These are phyloP conservation scores for Mycena belliarum DNA, from an alignment of 768 basidiomycete genomes.

Conservation along the genomic window DNA sequence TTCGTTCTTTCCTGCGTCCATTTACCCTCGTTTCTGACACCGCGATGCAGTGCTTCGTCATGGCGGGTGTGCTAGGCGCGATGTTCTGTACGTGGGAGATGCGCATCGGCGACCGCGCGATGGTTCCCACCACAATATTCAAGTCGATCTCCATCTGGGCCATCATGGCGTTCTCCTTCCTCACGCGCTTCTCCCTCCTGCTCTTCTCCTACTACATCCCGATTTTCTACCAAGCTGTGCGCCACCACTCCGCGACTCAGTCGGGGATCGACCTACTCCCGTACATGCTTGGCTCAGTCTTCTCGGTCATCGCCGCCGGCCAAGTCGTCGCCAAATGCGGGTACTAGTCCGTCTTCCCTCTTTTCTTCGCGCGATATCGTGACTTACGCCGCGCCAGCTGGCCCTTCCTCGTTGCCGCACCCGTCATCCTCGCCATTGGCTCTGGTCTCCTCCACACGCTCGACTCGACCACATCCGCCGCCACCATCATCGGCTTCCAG, in stretches of 20 bases:
- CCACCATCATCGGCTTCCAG: constrained; percentile 16
- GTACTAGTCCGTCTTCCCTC: constrained; percentile 2
- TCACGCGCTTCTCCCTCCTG: constrained; percentile 14
- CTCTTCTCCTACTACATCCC: constrained; percentile 23
- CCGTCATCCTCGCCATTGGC: constrained; percentile 17
- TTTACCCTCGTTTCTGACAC: too few relatives aligned
- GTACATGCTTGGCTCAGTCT: constrained; percentile 14
- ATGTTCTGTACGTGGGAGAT: constrained; percentile 18
- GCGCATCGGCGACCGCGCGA: constrained; percentile 13
- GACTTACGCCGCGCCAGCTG: neutral
- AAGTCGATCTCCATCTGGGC: constrained; percentile 9
- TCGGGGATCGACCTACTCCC: constrained; percentile 24
- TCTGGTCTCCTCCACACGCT: constrained; percentile 16
- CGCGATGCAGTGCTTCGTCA: constrained; percentile 19
- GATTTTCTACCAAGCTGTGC: constrained; percentile 21
- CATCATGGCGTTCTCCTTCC: constrained; percentile 7
- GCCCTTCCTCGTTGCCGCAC: constrained; percentile 7
- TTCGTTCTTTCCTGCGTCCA: too few relatives aligned
- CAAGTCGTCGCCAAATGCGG: constrained; percentile 7
- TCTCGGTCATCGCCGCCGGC: constrained; percentile 13
- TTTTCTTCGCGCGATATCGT: neutral
- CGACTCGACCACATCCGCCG: neutral
- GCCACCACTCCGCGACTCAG: constrained; percentile 7
- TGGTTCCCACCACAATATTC: constrained; percentile 19
- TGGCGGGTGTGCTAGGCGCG: constrained; percentile 8